These are phyloP conservation scores for Trebouxia gelatinosa DNA, from an alignment of 163 green algal genomes.

Conservation along the genomic window DNA sequence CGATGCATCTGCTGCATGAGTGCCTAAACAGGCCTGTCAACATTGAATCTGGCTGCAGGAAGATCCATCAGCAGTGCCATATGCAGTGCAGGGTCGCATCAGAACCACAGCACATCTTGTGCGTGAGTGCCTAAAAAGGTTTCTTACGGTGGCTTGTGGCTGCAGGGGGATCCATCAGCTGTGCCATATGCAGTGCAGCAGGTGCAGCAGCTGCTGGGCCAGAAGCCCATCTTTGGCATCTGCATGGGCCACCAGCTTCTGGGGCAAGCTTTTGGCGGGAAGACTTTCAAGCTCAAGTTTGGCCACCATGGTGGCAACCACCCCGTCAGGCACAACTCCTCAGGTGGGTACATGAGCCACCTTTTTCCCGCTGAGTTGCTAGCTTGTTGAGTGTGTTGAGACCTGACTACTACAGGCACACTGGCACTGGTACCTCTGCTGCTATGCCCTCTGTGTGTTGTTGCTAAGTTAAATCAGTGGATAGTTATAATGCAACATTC, in stretches of 20 bases:
- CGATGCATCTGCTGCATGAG: not conserved
- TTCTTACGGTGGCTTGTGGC: slow-evolving; percentile 1
- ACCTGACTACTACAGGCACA: too few species aligned
- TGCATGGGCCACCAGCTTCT: slow-evolving; percentile 99
- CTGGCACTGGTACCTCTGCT: too few species aligned
- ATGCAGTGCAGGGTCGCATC: slow-evolving; percentile 90
- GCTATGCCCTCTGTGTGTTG: too few species aligned
- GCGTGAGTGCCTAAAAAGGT: too few species aligned
- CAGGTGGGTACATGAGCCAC: slow-evolving; percentile 45
- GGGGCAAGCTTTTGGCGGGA: slow-evolving; percentile 77
- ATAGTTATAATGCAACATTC: too few species aligned
- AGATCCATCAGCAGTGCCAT: slow-evolving; percentile 94
- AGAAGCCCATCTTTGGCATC: slow-evolving; percentile 98
- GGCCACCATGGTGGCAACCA: slow-evolving; percentile 99
- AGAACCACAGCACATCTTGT: too few species aligned
- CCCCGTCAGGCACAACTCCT: slow-evolving; percentile 85
- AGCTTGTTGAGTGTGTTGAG: too few species aligned
- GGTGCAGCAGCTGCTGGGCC: slow-evolving; percentile 86
- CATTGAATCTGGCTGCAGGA: slow-evolving; percentile 64
- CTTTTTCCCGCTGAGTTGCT: too few species aligned
- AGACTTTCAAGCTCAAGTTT: slow-evolving; percentile 99
- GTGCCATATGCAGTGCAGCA: slow-evolving; percentile 97
- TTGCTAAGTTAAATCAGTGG: too few species aligned
- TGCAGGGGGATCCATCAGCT: slow-evolving; percentile 92
- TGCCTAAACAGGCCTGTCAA: not conserved